Base-by-base conservation (phyloP, 2,329 filamentous ascomycete species). In the Sarocladium kiliense region DNA sequence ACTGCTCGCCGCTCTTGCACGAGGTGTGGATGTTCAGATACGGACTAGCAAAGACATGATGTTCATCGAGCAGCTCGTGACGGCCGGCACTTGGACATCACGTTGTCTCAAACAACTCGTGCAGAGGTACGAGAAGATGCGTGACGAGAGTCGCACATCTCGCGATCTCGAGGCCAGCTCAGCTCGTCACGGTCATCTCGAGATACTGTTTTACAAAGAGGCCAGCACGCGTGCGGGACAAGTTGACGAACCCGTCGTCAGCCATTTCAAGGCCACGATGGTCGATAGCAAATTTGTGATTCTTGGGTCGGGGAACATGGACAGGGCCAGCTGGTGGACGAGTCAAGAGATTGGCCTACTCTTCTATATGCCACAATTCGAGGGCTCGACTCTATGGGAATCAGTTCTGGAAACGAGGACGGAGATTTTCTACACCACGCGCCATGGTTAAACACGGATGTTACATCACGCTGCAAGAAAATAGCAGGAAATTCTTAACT, bases 251-350 rank as follows among this genome's bases (percentile, higher is more conserved):
- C 87, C 88, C 0, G 82, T 87, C 2, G 85, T 90, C 54, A 86
- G 84, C 3, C 90, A 95, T 70, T 74, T 93, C 56, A 95, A 95
- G 68, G 77, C 91, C 65, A 87, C 83, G 1, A 77, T 91, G 54
- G 80, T 93, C 2, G 90, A 95, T 66, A 76, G 76, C 1, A 75
- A 84, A 58, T 82, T 84, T 19, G 75, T 86, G 1, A 76, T 94
- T 1, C 71, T 94, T 2, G 90, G 90, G 0, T 92, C 88, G 18
- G 89, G 89, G 1, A 95, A 95, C 66, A 83, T 92, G 77, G 90
- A 95, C 70, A 80, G 89, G 1, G 89, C 90, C 7, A 92, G 88
- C 65, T 94, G 88, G 88, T 92, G 83, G 69, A 94, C 90, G 4
- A 92, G 88, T 67, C 90, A 94, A 69, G 90, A 95, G 70, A 73